Conservation (phyloP, 495 filamentous ascomycete genomes). For the Penicillium flavigenum region DNA sequence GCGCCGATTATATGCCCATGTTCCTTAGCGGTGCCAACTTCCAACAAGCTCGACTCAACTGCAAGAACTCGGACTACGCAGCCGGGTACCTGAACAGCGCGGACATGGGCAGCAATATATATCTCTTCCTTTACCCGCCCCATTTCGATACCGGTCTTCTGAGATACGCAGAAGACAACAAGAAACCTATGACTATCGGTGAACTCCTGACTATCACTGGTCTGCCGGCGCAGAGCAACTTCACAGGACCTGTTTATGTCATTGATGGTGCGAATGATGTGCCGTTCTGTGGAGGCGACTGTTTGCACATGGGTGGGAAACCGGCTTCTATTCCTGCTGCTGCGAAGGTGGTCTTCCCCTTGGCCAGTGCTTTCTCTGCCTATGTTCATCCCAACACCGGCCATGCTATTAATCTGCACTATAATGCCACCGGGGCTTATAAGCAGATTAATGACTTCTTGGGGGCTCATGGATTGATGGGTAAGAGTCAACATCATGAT, state of each 20-base stretch:
- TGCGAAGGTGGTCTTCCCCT: conserved; percentile 40
- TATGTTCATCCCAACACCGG: conserved; percentile 51
- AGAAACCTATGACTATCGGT: conserved; percentile 51
- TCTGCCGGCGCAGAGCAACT: conserved; percentile 29
- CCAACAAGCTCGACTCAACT: conserved; percentile 45
- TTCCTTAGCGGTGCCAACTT: conserved; percentile 47
- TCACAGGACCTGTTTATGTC: conserved; percentile 49
- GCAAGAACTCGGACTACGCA: conserved; percentile 32
- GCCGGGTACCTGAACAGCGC: conserved; percentile 49
- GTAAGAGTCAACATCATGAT: background rate
- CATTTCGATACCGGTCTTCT: conserved; percentile 49
- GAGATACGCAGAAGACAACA: conserved; percentile 39
- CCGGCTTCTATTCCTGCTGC: conserved; percentile 41
- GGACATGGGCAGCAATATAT: conserved; percentile 37
- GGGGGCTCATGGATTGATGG: conserved; percentile 4
- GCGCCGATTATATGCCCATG: conserved; percentile 30
- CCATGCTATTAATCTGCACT: conserved; percentile 53
- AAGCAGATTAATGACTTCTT: conserved; percentile 20
- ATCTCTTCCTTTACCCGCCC: conserved; percentile 46
- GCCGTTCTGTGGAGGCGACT: conserved; percentile 55
- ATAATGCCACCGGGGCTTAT: conserved; percentile 47
- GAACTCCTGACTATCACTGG: conserved; percentile 47
- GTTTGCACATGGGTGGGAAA: conserved; percentile 35
- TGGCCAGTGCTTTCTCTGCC: conserved; percentile 40
- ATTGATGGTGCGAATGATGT: conserved; percentile 49